Percentiles rank a stretch among this genome's conserved stretches.
phyloP scores from a whole-genome alignment of 164 flowering plant species.

The Pachysandra terminalis region DNA sequence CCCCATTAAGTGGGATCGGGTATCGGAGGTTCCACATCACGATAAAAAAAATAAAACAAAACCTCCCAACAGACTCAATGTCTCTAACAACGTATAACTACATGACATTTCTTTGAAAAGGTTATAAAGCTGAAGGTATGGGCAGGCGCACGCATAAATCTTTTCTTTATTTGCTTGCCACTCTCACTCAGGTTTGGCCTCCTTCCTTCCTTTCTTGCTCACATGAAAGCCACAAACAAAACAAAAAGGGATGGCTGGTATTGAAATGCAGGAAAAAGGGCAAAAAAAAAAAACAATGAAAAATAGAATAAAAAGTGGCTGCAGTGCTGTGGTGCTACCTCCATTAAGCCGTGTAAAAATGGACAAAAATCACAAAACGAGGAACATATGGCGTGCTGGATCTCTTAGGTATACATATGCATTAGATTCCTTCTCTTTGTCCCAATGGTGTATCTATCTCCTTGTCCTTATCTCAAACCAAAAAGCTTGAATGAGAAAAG shows the following conservation, averaged over 20 bases:
- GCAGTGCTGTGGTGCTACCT: slow-evolving; percentile 2
- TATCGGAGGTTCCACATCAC: too few relatives aligned
- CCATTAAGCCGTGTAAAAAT: slow-evolving; percentile 12
- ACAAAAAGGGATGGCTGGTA: slow-evolving; percentile 13
- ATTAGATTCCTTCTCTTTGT: slow-evolving; percentile 15
- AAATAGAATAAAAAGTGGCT: slow-evolving; percentile 3
- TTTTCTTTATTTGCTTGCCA: too few relatives aligned
- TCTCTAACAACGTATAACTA: too few relatives aligned
- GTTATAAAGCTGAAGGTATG: too few relatives aligned
- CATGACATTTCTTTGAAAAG: too few relatives aligned
- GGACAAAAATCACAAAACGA: not conserved
- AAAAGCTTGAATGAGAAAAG: not conserved
- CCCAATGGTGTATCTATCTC: slow-evolving; percentile 13
- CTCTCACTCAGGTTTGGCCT: too few relatives aligned
- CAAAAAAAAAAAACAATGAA: not conserved
- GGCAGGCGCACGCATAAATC: too few relatives aligned
- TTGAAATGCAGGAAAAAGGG: not conserved
- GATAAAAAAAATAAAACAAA: too few relatives aligned
- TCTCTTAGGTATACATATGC: not conserved
- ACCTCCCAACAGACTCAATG: too few relatives aligned
- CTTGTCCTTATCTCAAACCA: slow-evolving; percentile 15
- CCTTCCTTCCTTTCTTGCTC: slow-evolving; percentile 1
- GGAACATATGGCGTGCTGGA: not conserved
- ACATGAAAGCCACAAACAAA: slow-evolving; percentile 26
- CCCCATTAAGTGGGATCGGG: too few relatives aligned